Conservation (phyloP, 768 basidiomycete genomes). For the Boletus rubropictus region DNA sequence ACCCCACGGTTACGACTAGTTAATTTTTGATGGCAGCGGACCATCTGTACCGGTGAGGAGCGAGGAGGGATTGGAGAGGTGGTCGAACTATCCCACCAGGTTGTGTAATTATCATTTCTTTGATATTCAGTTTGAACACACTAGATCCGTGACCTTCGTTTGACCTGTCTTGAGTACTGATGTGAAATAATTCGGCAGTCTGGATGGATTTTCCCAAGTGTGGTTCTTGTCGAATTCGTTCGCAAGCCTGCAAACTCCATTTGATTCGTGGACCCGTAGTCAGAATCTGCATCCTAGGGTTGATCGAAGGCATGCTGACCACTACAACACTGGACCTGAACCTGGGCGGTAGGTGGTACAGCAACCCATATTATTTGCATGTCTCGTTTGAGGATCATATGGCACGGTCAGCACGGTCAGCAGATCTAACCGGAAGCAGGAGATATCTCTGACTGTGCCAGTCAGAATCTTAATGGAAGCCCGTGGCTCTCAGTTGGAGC, state of each 20-base stretch:
- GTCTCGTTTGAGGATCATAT: neutral
- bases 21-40: constrained; percentile 51
- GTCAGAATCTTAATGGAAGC: constrained; percentile 7
- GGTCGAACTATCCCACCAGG: constrained; percentile 8
- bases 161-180: neutral
- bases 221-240: neutral
- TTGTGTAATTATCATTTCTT: constrained; percentile 23
- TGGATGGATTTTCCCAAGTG: neutral
- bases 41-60: constrained; percentile 75
- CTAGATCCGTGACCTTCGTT: constrained; percentile 1
- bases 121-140: constrained; percentile 4
- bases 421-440: neutral
- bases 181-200: neutral
- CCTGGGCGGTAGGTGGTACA: neutral
- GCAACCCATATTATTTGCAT: neutral
- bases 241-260: neutral
- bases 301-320: neutral
- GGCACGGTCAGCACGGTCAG: neutral
- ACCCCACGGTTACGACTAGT: constrained; percentile 10
- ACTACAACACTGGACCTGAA: neutral
- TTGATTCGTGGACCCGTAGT: neutral
- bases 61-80: constrained; percentile 2
- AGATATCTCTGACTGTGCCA: neutral
- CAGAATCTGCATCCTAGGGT: neutral
- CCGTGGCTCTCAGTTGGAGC: neutral